phyloP scores from a whole-genome alignment of 345 rosid genomes.

The Linum lewisii region DNA sequence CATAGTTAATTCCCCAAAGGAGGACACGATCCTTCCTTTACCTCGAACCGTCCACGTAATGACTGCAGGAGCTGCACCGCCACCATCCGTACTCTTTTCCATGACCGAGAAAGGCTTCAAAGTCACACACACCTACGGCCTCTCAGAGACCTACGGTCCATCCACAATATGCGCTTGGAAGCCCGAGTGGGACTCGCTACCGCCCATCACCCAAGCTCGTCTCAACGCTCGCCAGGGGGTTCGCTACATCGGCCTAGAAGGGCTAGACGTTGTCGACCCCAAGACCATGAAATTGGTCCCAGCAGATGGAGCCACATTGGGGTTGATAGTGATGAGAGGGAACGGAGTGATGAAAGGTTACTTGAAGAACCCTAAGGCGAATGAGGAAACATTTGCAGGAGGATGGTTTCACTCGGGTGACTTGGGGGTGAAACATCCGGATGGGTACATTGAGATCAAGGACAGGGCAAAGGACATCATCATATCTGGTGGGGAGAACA shows the following conservation, averaged over 20 bases:
- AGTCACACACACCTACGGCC: constrained; percentile 79
- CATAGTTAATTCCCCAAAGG: constrained; percentile 60
- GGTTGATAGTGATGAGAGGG: constrained; percentile 82
- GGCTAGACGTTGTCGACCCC: constrained; percentile 57
- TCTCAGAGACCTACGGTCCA: constrained; percentile 88
- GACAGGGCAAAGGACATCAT: constrained; percentile 89
- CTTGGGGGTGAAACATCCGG: constrained; percentile 80
- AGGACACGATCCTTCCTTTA: constrained; percentile 72
- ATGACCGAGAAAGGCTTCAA: constrained; percentile 77
- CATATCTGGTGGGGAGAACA: constrained; percentile 93
- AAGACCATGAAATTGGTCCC: constrained; percentile 59
- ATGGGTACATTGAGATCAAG: constrained; percentile 72
- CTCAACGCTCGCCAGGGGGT: constrained; percentile 94
- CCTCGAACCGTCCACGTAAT: constrained; percentile 69
- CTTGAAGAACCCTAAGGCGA: constrained; percentile 71
- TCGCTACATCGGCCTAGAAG: constrained; percentile 52
- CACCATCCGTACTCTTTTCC: constrained; percentile 58
- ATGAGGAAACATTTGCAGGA: constrained; percentile 62
- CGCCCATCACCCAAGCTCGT: constrained; percentile 62
- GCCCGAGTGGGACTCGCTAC: constrained; percentile 80
- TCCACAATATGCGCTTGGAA: constrained; percentile 82
- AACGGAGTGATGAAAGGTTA: constrained; percentile 84
- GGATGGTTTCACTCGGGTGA: constrained; percentile 94
- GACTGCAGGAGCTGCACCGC: constrained; percentile 93
- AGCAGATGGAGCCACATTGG: constrained; percentile 68